Evolutionary conservation across 2,329 filamentous ascomycete genomes (phyloP).

Genomic region (Hortaea sp.): DNA sequence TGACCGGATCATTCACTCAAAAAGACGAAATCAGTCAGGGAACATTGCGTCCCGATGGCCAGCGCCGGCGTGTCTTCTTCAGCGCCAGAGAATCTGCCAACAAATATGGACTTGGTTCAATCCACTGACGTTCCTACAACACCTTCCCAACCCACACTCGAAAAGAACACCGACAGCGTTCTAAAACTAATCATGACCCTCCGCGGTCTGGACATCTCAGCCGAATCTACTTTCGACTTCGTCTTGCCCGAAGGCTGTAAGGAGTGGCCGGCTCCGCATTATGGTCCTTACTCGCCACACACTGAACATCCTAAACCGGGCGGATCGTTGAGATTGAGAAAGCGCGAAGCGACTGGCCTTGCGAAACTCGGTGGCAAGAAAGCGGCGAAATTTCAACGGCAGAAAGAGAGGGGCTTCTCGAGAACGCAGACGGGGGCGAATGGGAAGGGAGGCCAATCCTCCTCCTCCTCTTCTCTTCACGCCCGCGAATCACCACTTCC

Average conservation of each 20-base stretch:
- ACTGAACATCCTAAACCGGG: conserved; percentile 1
- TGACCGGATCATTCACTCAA: too few relatives aligned
- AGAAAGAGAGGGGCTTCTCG: background rate
- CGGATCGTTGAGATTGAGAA: background rate
- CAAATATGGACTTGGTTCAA: too few relatives aligned
- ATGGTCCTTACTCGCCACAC: conserved; percentile 7
- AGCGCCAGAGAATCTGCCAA: too few relatives aligned
- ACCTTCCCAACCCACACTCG: too few relatives aligned
- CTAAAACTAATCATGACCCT: conserved; percentile 6
- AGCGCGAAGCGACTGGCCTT: background rate
- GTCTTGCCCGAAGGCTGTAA: conserved; percentile 1
- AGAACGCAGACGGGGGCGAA: background rate
- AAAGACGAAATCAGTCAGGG: too few relatives aligned
- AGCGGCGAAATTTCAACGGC: conserved; percentile 1
- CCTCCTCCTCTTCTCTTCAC: background rate
- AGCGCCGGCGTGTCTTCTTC: too few relatives aligned
- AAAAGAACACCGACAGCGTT: conserved; percentile 1
- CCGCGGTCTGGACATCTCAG: conserved; percentile 3
- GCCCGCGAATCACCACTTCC: too few relatives aligned
- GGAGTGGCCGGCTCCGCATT: conserved; percentile 4
- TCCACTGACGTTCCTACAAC: too few relatives aligned
- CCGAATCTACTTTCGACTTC: conserved; percentile 5
- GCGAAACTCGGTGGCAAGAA: conserved; percentile 1
- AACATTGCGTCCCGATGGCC: too few relatives aligned
- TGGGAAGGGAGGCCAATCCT: background rate